phyloP scores from a whole-genome alignment of 495 filamentous ascomycete genomes.

The Trichoderma reesei region DNA sequence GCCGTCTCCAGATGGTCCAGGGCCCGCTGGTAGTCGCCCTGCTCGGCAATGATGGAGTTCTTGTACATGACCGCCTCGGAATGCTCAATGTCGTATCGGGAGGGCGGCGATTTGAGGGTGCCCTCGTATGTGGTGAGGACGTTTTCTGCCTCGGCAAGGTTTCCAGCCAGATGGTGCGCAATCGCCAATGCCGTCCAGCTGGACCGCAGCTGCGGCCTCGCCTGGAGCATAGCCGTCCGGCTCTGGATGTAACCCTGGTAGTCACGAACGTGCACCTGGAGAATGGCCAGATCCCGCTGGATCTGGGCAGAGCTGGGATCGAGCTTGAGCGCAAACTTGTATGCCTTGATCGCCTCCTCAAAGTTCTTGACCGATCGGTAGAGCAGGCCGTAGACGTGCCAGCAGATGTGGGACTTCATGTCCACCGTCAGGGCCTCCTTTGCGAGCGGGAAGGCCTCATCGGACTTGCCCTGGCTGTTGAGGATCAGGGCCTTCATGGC shows the following conservation, averaged over 20 bases:
- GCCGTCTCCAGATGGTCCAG: conserved; percentile 77
- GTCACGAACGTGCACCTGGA: conserved; percentile 96
- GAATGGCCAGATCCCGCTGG: conserved; percentile 80
- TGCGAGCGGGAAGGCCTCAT: conserved; percentile 87
- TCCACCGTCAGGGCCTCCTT: conserved; percentile 86
- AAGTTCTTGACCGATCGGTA: conserved; percentile 92
- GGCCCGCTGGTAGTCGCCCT: conserved; percentile 66
- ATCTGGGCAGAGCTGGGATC: conserved; percentile 93
- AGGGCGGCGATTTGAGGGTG: conserved; percentile 67
- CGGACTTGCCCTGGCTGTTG: conserved; percentile 77
- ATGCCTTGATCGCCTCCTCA: conserved; percentile 97
- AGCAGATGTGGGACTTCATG: conserved; percentile 98
- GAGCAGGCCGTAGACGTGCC: conserved; percentile 97
- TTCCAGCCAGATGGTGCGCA: conserved; percentile 79
- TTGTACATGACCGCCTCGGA: conserved; percentile 96
- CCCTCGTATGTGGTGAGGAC: conserved; percentile 88
- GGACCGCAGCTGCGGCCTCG: conserved; percentile 65
- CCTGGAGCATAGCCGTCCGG: conserved; percentile 72
- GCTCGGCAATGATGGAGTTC: conserved; percentile 86
- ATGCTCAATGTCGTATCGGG: conserved; percentile 74
- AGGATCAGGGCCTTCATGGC: conserved; percentile 98
- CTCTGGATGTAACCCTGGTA: conserved; percentile 88
- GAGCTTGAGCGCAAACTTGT: conserved; percentile 84
- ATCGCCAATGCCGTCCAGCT: conserved; percentile 96
- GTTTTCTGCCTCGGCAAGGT: conserved; percentile 77